Conservation (phyloP, 73 alveolate genomes). For the Diophrys appendiculata region DNA sequence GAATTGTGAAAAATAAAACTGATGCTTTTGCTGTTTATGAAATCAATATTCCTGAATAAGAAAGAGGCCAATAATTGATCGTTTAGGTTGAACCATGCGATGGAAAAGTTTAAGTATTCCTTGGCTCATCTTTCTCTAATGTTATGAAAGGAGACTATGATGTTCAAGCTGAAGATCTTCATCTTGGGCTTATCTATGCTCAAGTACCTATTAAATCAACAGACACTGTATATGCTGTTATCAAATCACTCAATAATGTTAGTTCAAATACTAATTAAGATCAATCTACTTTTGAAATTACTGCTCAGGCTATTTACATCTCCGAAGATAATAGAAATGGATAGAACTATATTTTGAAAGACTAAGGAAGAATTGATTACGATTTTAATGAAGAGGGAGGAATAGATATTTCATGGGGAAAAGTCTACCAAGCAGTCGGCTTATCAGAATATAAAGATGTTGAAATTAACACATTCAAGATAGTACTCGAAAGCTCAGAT, state of each 20-base stretch:
- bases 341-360: neutral
- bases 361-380: neutral
- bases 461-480: neutral
- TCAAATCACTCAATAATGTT: neutral
- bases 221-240: neutral
- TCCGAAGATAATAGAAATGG: neutral
- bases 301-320: neutral
- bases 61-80: neutral
- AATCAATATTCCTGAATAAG: neutral
- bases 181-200: neutral
- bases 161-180: neutral
- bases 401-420: neutral
- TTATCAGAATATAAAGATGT: neutral
- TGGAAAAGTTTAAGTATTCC: neutral
- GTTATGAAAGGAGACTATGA: neutral
- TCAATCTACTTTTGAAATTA: neutral
- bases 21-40: neutral
- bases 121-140: neutral
- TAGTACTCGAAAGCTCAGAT: neutral
- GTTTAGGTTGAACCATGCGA: neutral
- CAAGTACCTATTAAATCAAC: neutral
- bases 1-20: neutral
- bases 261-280: neutral
- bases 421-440: neutral
- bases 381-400: neutral